phyloP scores from a whole-genome alignment of 306 rosid genomes.

The Quercus bicolor region DNA sequence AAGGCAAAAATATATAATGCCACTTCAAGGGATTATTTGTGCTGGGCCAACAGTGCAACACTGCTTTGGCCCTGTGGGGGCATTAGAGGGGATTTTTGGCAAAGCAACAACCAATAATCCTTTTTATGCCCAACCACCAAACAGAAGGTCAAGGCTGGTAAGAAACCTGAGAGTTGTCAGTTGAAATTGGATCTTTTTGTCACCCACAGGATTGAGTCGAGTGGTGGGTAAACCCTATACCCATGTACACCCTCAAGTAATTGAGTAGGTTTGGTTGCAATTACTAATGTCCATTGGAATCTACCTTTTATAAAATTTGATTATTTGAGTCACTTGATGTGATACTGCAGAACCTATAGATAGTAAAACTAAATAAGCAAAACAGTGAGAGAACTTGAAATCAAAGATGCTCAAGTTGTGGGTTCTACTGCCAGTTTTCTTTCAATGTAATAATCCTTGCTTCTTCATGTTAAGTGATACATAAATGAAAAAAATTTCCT shows the following conservation, averaged over 20 bases:
- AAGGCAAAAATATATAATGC: background rate
- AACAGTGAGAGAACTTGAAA: background rate
- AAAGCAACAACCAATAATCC: no score
- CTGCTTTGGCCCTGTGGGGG: no score
- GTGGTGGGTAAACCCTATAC: no score
- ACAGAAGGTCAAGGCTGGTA: no score
- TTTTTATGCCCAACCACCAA: no score
- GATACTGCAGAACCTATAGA: background rate
- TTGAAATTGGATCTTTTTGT: no score
- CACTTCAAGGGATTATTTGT: background rate
- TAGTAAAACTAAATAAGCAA: background rate
- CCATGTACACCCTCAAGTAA: no score
- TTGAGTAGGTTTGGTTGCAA: background rate
- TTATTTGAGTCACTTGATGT: no score
- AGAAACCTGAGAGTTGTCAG: no score
- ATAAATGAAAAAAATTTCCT: background rate
- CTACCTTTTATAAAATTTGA: background rate
- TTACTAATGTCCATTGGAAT: background rate
- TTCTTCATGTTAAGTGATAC: background rate
- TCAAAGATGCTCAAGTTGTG: background rate
- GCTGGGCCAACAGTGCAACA: background rate
- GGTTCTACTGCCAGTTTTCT: background rate
- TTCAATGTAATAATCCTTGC: background rate
- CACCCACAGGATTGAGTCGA: no score
- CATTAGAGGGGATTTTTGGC: no score